Evolutionary conservation across 306 rosid species (phyloP), one percentile per base, ranked within the genome.

Genomic region (Prunus armeniaca): DNA sequence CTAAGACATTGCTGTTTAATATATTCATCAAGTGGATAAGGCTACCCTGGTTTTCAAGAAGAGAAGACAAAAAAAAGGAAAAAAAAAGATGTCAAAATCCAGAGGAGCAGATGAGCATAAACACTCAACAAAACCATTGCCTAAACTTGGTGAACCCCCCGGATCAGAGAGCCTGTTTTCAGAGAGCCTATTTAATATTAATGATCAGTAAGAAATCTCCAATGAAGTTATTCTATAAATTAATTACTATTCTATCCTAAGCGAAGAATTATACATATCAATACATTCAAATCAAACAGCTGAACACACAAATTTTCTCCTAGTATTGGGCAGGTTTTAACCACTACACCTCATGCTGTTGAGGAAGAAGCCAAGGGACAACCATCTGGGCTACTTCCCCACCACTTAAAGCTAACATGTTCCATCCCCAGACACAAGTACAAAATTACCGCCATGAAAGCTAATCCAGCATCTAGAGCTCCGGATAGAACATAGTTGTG

Each of bases 381-480:
- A 19, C 91, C 88, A 79, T 93, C 98, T 0, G 98, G 55, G 55
- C 81, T 73, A 57, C 84, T 82, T 11, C 96, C 96, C 97, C 96
- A 93, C 97, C 97, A 90, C 12, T 71, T 72, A n/a, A 93, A 68
- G 62, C 71, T 76, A 0, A 93, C 71, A 24, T 81, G 83, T 51
- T 87, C 76, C 92, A 86, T 84, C 51, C 88, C 96, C 49, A 90
- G 79, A 74, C 93, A 85, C 72, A 90, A 73, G 80, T 90, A 89
- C 34, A 93, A 60, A 71, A 89, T 68, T 55, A 93, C 96, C 12
- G 88, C 96, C 97, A 93, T 93, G 82, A 93, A 93, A 32, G 97
- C 97, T 65, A 93, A 82, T 64, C 97, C 97, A 50, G 96, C 90
- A 78, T 93, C 97, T 66, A 93, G 90, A 19, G 92, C 92, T 38